Evolutionary conservation across 164 flowering plant species (phyloP).

Genomic region (Vitis cinerea): DNA sequence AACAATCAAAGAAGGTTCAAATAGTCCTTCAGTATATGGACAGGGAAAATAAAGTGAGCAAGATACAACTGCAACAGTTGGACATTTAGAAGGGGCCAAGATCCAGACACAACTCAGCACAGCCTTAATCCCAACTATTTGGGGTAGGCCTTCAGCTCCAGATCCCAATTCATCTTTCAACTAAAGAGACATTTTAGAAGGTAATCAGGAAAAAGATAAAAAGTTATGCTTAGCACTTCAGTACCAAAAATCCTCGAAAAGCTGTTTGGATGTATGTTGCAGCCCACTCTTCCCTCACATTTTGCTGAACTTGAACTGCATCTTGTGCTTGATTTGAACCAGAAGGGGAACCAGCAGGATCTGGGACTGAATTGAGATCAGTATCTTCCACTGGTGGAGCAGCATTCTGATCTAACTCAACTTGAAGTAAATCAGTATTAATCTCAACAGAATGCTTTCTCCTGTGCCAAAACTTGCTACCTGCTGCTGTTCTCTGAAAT

Average conservation of each 20-base stretch:
- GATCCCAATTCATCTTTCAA: neutral
- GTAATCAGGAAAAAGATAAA: neutral
- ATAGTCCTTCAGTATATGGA: neutral
- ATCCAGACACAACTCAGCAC: too few species aligned
- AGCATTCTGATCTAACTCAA: conserved; percentile 31
- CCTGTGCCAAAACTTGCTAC: conserved; percentile 48
- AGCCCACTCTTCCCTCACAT: conserved; percentile 65
- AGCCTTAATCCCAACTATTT: too few species aligned
- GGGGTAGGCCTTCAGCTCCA: neutral
- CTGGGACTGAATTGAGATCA: conserved; percentile 27
- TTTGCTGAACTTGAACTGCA: conserved; percentile 34
- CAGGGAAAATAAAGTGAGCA: neutral
- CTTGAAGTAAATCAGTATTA: conserved; percentile 34
- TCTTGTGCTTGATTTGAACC: conserved; percentile 40
- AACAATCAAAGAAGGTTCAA: too few species aligned
- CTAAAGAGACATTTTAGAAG: neutral
- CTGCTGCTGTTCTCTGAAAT: conserved; percentile 40
- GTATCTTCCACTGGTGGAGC: conserved; percentile 33
- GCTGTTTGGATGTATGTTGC: conserved; percentile 84
- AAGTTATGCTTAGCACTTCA: neutral
- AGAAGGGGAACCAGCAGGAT: conserved; percentile 36
- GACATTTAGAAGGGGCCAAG: neutral
- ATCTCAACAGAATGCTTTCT: conserved; percentile 60
- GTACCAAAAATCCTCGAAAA: conserved; percentile 94
- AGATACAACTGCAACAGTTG: neutral